Base-by-base conservation (phyloP, 2,329 filamentous ascomycete species). In the Monilinia fructicola region DNA sequence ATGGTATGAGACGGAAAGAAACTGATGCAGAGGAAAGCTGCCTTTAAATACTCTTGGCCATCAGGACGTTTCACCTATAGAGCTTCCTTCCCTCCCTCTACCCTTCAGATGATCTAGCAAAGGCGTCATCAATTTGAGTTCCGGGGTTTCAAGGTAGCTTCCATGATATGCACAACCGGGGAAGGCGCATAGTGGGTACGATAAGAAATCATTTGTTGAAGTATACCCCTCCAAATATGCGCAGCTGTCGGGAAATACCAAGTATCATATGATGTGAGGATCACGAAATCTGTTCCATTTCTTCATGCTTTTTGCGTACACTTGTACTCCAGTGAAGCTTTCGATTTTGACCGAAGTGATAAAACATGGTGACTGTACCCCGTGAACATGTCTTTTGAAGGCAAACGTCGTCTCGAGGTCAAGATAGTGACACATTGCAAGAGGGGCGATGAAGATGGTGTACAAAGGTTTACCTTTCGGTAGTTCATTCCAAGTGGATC, bases 111-210 rank as follows among this genome's bases (percentile, higher is more conserved):
- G 56, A 60, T 60, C 56, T 53, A 52, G 42, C 42, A 31, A 60
- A 50, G 31, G 63, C 63, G 54, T 60, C 63, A 65, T 60, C 46
- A 44, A 18, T 54, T 54, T 54, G 26, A 48, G 21, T 35, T 65
- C n/a, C 35, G 56, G 38, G 23, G 44, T 65, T 60, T 53, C 63
- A 52, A 54, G 63, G 63, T 44, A 48, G 44, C 21, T 65, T 35
- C 63, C 54, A 65, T 60, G 54, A 28, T 42, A 44, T 65, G 63
- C 54, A 42, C 42, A 42, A 60, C 54, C 35, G 35, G 31, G 63
- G 63, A 52, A 65, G 42, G 46, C 9, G 54, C 63, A 60, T 53
- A 60, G 44, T 42, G 31, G 63, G 23, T 50, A 65, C 11, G 63
- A 64, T 65, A 65, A 65, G 48, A 38, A 42, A 59, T 59, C 28